Percentiles rank a stretch among this genome's conserved stretches.
These are phyloP conservation scores for Bipolaris bicolor DNA, from an alignment of 2,329 filamentous ascomycete species.

Conservation along the genomic window DNA sequence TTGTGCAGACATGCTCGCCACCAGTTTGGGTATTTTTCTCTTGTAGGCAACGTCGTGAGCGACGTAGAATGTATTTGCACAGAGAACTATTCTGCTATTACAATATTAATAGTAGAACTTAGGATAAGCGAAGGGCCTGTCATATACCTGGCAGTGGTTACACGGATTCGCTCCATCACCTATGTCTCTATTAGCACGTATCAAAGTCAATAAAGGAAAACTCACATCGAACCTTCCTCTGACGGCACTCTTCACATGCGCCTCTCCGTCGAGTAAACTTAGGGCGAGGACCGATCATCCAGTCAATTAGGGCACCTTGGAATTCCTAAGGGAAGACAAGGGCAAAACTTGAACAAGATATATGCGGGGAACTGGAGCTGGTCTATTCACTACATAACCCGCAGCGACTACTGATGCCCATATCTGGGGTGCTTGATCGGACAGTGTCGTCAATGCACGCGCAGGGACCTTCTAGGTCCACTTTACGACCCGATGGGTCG, in stretches of 20 bases:
- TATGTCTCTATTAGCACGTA: neutral
- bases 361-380: neutral
- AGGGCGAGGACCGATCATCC: neutral
- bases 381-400: neutral
- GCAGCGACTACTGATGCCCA: no score
- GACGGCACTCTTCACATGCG: conserved; percentile 1
- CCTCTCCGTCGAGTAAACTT: conserved; percentile 3
- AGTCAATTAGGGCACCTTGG: neutral
- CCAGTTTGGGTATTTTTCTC: neutral
- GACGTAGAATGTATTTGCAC: neutral
- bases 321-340: neutral
- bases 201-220: neutral
- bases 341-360: neutral
- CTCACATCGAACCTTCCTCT: conserved; percentile 1
- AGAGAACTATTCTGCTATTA: neutral
- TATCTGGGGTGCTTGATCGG: no score
- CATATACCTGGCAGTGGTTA: neutral
- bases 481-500: no score
- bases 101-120: neutral
- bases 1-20: neutral
- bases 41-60: neutral
- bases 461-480: no score
- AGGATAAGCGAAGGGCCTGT: neutral
- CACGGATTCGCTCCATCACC: conserved; percentile 2
- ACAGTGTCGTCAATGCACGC: no score